A percentile compares a stretch with the other conserved stretches of the same genome.
phyloP scores from a whole-genome alignment of 2,329 filamentous ascomycete species.

The Botryosphaeria dothidea region DNA sequence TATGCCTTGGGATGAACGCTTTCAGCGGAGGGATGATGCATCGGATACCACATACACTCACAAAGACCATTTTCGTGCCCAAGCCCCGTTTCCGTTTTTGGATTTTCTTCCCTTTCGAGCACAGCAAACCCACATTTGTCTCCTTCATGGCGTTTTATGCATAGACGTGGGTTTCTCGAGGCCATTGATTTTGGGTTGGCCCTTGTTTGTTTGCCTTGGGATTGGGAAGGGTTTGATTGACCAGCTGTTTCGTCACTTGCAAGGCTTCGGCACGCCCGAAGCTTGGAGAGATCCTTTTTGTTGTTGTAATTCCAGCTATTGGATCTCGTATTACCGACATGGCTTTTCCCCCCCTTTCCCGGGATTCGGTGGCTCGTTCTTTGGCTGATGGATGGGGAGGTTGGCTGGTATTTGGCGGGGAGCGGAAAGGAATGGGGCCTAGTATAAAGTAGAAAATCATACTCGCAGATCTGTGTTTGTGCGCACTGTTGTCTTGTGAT shows the following conservation, averaged over 20 bases:
- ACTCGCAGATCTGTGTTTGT: not conserved
- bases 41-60: constrained; percentile 9
- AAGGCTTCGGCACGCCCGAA: not conserved
- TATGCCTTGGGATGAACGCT: not conserved
- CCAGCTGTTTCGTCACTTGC: not conserved
- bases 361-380: not conserved
- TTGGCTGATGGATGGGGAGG: not conserved
- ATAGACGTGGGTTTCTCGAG: not conserved
- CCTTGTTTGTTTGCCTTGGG: not conserved
- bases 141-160: not conserved
- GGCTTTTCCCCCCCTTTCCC: not conserved
- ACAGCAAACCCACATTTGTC: not conserved
- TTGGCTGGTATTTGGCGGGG: not conserved
- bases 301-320: not conserved
- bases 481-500: not conserved
- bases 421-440: not conserved
- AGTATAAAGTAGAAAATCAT: constrained; percentile 2
- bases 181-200: not conserved
- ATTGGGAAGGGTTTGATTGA: not conserved
- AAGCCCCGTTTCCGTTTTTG: not conserved
- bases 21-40: constrained; percentile 2
- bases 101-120: not conserved
- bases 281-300: not conserved
- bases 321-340: not conserved
- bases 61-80: not conserved